Evolutionary conservation across 768 basidiomycete species (phyloP).

Genomic region (Pleurotus eryngii): DNA sequence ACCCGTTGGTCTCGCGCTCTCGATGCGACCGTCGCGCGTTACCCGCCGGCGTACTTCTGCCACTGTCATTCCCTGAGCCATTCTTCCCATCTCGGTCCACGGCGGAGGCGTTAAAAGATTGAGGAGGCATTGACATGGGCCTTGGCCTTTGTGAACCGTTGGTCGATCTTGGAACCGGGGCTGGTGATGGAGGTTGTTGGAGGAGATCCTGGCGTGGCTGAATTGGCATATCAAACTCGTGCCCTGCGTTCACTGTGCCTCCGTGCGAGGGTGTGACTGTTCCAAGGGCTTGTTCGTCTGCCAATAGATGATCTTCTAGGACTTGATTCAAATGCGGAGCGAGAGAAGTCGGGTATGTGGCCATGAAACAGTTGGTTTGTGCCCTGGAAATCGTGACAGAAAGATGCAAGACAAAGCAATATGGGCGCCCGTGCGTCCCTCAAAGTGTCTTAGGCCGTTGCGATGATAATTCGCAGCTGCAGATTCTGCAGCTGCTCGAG

Average conservation of each 20-base stretch:
- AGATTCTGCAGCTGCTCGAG: no score
- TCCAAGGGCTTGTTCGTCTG: constrained; percentile 18
- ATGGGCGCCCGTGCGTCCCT: no score
- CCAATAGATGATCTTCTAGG: constrained; percentile 1
- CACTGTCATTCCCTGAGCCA: constrained; percentile 2
- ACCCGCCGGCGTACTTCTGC: constrained; percentile 2
- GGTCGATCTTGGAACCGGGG: constrained; percentile 24
- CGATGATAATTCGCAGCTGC: no score
- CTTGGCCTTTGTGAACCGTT: constrained; percentile 44
- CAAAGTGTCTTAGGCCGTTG: no score
- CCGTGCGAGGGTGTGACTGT: constrained; percentile 49
- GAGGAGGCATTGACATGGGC: constrained; percentile 76
- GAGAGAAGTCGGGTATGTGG: constrained; percentile 9
- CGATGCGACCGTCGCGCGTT: constrained; percentile 1
- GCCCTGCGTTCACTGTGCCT: constrained; percentile 47
- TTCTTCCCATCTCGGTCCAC: constrained; percentile 7
- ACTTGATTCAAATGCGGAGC: constrained; percentile 8
- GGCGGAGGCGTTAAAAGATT: constrained; percentile 32
- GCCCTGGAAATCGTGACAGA: not conserved
- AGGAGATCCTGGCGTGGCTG: constrained; percentile 32
- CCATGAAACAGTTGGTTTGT: constrained; percentile 8
- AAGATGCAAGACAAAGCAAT: constrained; percentile 2
- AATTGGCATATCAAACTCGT: constrained; percentile 66
- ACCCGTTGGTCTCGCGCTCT: constrained; percentile 3
- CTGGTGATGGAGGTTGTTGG: constrained; percentile 21